These are phyloP conservation scores for Suhomyces sp. DNA, from an alignment of 805 yeast species.

Conservation along the genomic window DNA sequence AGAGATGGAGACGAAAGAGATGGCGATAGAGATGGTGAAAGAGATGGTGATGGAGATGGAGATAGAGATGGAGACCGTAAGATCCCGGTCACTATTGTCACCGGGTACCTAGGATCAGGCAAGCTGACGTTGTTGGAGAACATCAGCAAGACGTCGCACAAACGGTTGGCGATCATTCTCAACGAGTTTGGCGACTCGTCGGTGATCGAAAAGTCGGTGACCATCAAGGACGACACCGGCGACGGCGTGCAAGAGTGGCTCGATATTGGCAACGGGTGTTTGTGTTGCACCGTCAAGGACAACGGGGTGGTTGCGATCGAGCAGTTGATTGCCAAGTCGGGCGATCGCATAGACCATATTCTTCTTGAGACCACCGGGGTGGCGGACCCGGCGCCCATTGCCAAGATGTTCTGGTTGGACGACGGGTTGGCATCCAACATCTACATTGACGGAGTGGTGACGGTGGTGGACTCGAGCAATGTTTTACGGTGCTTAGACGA, in stretches of 20 bases:
- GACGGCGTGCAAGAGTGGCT: slow-evolving; percentile 84
- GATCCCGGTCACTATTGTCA: slow-evolving; percentile 89
- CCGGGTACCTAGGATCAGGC: slow-evolving; percentile 95
- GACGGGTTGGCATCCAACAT: slow-evolving; percentile 81
- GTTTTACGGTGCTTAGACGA: slow-evolving; percentile 67
- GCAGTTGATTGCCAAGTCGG: slow-evolving; percentile 67
- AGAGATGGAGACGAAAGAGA: no score
- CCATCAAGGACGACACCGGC: slow-evolving; percentile 52
- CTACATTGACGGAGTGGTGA: slow-evolving; percentile 85
- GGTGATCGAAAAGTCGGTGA: slow-evolving; percentile 82
- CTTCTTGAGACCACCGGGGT: slow-evolving; percentile 91
- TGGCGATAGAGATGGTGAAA: background rate
- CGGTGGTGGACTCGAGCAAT: slow-evolving; percentile 77
- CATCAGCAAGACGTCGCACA: slow-evolving; percentile 66
- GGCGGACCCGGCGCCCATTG: slow-evolving; percentile 97
- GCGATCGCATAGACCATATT: slow-evolving; percentile 82
- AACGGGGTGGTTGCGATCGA: slow-evolving; percentile 95
- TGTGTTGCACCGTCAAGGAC: slow-evolving; percentile 94
- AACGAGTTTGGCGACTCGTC: slow-evolving; percentile 92
- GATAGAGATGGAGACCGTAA: no score
- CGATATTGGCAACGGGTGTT: slow-evolving; percentile 93
- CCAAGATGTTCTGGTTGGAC: slow-evolving; percentile 96
- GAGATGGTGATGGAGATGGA: no score
- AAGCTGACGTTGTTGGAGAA: slow-evolving; percentile 80
- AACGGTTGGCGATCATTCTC: slow-evolving; percentile 81